Base-by-base conservation (phyloP, 2,329 filamentous ascomycete species). In the Clonostachys chloroleuca region DNA sequence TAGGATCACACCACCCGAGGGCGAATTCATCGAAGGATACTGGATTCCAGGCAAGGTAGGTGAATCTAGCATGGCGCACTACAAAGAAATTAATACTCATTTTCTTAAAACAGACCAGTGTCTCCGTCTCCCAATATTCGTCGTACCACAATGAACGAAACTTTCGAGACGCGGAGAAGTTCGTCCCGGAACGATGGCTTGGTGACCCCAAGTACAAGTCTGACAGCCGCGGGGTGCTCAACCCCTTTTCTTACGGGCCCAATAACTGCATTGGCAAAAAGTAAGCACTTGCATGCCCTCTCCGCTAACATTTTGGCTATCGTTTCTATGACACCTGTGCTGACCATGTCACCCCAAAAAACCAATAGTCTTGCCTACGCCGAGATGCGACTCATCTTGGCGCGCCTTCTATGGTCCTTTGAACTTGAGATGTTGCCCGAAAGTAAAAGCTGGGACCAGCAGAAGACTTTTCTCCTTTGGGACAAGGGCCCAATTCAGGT, bases 401-500 rank as follows among this genome's bases (percentile, higher is more conserved):
- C 36, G 14, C 17, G 17, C 17, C 36, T 39, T n/a, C 14, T 39
- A 18, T 39, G 14, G 14, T n/a, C 14, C 17, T 39, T 39, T 39
- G 36, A 39, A 10, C 10, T 39, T 39, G 17, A n/a, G 14, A 39
- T n/a, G 14, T 12, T 39, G 17, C 36, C 36, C 14, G 36, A n/a
- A 12, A 39, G 36, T 18, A 18, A 8, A 18, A n/a, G n/a, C 5
- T 39, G 36, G 36, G 17, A n/a, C 12, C 14, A 39, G 36, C 36
- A 39, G 36, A 39, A 39, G 12, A 39, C 10, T 3, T 39, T 39
- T 12, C 17, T 39, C 12, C 36, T 39, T n/a, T 39, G 36, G 36
- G 36, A 39, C 14, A 39, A 39, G 36, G 30, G 56, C 54, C n/a
- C 43, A 47, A 1, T 40, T 24, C 1, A 52, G 42, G 9, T 57